Evolutionary conservation across 139 green algal species (phyloP), one percentile per base, ranked within the genome.

Genomic region (Picochlorum sp.): DNA sequence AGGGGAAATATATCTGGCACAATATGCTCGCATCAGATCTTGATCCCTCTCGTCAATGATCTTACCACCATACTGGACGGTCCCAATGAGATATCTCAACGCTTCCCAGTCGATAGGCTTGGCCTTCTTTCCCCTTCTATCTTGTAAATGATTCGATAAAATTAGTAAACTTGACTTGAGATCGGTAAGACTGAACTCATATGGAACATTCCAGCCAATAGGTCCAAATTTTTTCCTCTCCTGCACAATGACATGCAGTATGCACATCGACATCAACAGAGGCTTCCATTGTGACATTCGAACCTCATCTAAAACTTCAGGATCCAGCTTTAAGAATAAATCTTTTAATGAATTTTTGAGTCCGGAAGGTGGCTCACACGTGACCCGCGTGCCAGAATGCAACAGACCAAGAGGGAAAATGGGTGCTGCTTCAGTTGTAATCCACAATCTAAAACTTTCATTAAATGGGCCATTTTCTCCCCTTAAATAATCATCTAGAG

Each of bases 31-130:
- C 85, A 96, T 95, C 2, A 94, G 78, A n/a, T 20, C 2, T 10
- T 76, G 85, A 72, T 97, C 90, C 57, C 88, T 93, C 72, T 94
- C 88, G 69, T 96, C 90, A 1, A 87, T 97, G 78, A 97, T 96
- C 57, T 87, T 80, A 31, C 90, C 90, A 29, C 87, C 89, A 69
- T 97, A 97, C 81, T 96, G 89, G 70, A 96, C 94, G 47, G 61
- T 68, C 20, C 69, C 73, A 49, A 96, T 77, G 88, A 96, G 95
- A 84, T 96, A 96, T n/a, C 85, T 83, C 36, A 92, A 63, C 12
- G 77, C 77, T 43, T 61, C 60, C 69, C 72, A 85, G 32, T 76
- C 68, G 14, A 69, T 75, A 33, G 66, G 45, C 5, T 64, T 29
- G 7, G 73, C 37, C 39, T 74, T 89, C 77, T 91, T 94, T 24